Conservation (phyloP, 2,329 filamentous ascomycete genomes). For the Ophiocordyceps camponoti-rufipedis region DNA sequence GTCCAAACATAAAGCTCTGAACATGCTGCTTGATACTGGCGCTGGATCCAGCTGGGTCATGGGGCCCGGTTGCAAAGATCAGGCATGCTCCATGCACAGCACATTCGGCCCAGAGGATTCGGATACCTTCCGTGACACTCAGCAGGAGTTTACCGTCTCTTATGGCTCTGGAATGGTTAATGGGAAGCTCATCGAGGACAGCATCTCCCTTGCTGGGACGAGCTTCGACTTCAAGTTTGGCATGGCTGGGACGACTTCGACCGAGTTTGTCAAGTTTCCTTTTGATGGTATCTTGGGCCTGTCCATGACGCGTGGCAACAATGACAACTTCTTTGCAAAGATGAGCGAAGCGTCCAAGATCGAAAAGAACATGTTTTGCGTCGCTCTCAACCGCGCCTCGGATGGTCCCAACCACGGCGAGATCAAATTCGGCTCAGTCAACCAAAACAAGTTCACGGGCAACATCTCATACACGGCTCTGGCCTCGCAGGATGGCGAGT, state of each 20-base stretch:
- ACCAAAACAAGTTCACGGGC: conserved; percentile 48
- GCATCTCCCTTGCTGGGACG: conserved; percentile 46
- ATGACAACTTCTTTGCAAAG: conserved; percentile 49
- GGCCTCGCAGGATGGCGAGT: conserved; percentile 37
- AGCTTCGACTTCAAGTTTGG: conserved; percentile 51
- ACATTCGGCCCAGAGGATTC: conserved; percentile 52
- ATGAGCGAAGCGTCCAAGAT: conserved; percentile 39
- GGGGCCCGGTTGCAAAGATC: conserved; percentile 45
- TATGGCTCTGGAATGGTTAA: conserved; percentile 65
- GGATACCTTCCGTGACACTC: conserved; percentile 34
- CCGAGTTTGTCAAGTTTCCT: conserved; percentile 59
- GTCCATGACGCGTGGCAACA: conserved; percentile 39
- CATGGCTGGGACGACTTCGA: conserved; percentile 49
- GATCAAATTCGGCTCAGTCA: conserved; percentile 55
- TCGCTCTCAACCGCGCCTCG: conserved; percentile 48
- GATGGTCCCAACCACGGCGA: conserved; percentile 56
- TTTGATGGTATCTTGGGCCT: conserved; percentile 81
- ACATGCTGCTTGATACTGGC: conserved; percentile 48
- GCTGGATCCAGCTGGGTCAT: conserved; percentile 72
- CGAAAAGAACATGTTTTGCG: conserved; percentile 45
- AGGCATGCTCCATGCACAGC: conserved; percentile 51
- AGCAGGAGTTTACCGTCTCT: conserved; percentile 41
- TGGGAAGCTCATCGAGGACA: conserved; percentile 49
- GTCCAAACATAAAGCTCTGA: conserved; percentile 31
- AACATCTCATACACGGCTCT: conserved; percentile 44